phyloP scores from a whole-genome alignment of 345 rosid species.

The Adansonia digitata region DNA sequence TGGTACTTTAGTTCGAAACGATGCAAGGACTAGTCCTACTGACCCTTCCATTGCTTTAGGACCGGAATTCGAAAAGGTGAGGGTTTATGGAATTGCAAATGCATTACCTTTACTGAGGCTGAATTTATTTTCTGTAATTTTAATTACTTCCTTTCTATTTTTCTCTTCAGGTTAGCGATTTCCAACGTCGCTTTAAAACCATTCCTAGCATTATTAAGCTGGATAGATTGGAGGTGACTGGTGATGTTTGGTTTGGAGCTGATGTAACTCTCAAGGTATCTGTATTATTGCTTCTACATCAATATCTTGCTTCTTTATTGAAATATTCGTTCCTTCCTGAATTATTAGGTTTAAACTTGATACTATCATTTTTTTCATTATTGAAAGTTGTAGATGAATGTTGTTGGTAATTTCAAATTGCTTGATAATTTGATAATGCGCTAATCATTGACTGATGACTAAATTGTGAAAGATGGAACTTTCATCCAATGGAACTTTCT shows the following conservation, averaged over 20 bases:
- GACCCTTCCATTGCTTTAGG: slow-evolving; percentile 48
- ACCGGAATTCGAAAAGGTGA: slow-evolving; percentile 56
- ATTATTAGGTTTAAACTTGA: slow-evolving; percentile 3
- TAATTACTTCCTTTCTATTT: neutral
- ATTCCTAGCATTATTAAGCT: slow-evolving; percentile 51
- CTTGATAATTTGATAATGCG: neutral
- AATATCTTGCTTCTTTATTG: neutral
- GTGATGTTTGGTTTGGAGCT: slow-evolving; percentile 70
- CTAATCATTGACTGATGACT: neutral
- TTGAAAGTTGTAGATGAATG: neutral
- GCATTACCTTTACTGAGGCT: neutral
- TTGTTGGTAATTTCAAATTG: neutral
- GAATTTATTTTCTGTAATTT: neutral
- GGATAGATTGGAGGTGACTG: slow-evolving; percentile 50
- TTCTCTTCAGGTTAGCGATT: slow-evolving; percentile 36
- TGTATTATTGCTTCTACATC: neutral
- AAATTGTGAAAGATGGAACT: neutral
- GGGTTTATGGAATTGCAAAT: neutral
- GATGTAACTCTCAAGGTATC: slow-evolving; percentile 51
- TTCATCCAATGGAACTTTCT: neutral
- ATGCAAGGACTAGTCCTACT: slow-evolving; percentile 32
- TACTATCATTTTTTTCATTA: neutral
- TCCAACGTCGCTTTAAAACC: slow-evolving; percentile 44
- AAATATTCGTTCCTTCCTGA: neutral
- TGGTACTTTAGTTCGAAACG: slow-evolving; percentile 36